Base-by-base conservation (phyloP, 2,329 filamentous ascomycete species). In the Penicillium oxalicum region DNA sequence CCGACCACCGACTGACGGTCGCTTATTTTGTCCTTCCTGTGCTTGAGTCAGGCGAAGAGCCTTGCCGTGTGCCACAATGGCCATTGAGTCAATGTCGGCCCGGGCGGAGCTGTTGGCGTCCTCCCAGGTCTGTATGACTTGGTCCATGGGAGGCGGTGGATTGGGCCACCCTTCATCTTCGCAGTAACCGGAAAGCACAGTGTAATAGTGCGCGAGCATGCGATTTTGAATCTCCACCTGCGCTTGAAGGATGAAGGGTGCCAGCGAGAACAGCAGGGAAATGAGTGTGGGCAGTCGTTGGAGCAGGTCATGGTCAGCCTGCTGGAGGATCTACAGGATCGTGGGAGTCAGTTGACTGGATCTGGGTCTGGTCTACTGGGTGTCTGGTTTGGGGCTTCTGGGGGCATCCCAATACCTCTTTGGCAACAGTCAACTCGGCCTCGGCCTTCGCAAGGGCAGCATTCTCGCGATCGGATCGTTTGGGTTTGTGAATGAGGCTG, bases 161-260 rank as follows among this genome's bases (percentile, higher is more conserved):
- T 84, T 85, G 0, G 85, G 84, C 59, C 90, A 84, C 4, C 79
- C 75, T 57, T 83, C 76, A 28, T 85, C 79, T 56, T 83, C 76
- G 57, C 84, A 88, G 67, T 86, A 93, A 48, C 79, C 81, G 63
- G 90, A 83, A 5, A 91, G 72, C 4, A 82, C 77, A 1, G 88
- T 93, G 69, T 93, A 93, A 58, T 88, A 83, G 52, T 90, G 77
- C 0, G 83, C 88, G 4, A 93, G 79, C 44, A 93, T 74, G 40
- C 82, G 80, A 64, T 90, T 90, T 66, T 91, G 88, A 27, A 90
- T 82, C 62, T 86, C 76, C 39, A 91, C 81, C 61, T 91, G 84
- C 33, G 79, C 77, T 36, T 78, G 77, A 9, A 91, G 76, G 18
- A 94, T 74, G 45, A 82, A 81, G 27, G 87, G 86, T 9, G 91